Evolutionary conservation across 225 moss, liverwort and hornwort species (phyloP), one percentile per base, ranked within the genome.

Genomic region (Pseudisothecium myosuroides): DNA sequence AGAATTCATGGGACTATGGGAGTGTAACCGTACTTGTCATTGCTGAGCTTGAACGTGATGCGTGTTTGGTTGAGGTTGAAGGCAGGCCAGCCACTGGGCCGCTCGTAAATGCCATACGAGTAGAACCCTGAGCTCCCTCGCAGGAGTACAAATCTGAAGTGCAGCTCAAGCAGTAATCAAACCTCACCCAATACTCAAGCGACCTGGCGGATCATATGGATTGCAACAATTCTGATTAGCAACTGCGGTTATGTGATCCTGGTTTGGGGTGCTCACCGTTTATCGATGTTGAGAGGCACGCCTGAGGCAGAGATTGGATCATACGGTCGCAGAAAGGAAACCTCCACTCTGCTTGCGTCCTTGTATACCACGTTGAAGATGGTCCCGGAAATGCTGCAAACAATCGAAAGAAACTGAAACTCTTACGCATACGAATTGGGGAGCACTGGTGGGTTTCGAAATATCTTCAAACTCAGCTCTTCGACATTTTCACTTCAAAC

Each of bases 11-110:
- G 64, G 60, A 54, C 76, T 37, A 19, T 47, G 29, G 54, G 45
- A 83, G 52, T 41, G 75, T 27, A 74, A 73, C 50, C 36, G 50
- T 92, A 98, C 98, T 91, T 95, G 87, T 98, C 98, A 93, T 95
- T 95, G 71, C 94, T 91, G 88, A 98, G 98, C 89, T 98, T 98
- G 90, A 98, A 96, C 34, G 95, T 94, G 54, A 98, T 95, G 75
- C 98, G 95, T 67, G 98, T 98, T 91, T 98, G 96, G 92, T 95
- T 96, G 69, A 96, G 94, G 80, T 91, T 96, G 88, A 98, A 98
- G 86, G 93, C 94, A 54, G 96, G 98, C 96, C 93, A 98, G 66
- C 93, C 95, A 45, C 59, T 49, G 22, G 94, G 95, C 29, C 96
- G 94, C 88, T 95, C 93, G 86, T 96, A 98, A 52, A 95, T 95